These are phyloP conservation scores for Candida saitoana DNA, from an alignment of 805 yeast species.

Conservation along the genomic window DNA sequence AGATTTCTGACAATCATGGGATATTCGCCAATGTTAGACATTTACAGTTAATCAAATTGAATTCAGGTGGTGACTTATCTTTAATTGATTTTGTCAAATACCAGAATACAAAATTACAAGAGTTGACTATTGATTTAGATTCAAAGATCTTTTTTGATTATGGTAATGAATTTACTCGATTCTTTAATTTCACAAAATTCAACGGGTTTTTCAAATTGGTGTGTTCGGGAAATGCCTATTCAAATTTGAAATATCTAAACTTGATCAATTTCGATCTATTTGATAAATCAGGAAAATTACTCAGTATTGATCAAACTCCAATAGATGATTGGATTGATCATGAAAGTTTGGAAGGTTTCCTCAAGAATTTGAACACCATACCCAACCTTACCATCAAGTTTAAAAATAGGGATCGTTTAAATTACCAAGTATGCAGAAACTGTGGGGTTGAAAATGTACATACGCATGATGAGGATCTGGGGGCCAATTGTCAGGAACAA, in stretches of 20 bases:
- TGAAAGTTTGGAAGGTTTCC: constrained; percentile 2
- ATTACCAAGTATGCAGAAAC: constrained; percentile 1
- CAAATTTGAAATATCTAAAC: constrained; percentile 20
- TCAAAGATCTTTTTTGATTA: constrained; percentile 41
- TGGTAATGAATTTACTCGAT: constrained; percentile 10
- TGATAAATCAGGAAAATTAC: constrained; percentile 13
- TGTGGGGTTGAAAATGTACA: constrained; percentile 1
- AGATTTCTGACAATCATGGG: constrained; percentile 13
- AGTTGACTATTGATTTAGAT: constrained; percentile 44
- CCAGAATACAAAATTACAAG: constrained; percentile 29
- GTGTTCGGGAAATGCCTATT: constrained; percentile 34
- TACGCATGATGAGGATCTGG: neutral
- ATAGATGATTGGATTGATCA: constrained; percentile 15
- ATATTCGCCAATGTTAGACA: constrained; percentile 39
- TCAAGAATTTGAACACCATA: constrained; percentile 5
- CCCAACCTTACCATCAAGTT: constrained; percentile 4
- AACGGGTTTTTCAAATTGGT: constrained; percentile 26
- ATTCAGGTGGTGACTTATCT: constrained; percentile 45
- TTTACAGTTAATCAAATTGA: constrained; percentile 36
- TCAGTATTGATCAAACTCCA: constrained; percentile 13
- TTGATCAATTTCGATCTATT: constrained; percentile 31
- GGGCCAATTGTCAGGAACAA: neutral
- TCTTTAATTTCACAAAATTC: constrained; percentile 30
- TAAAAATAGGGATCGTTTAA: neutral
- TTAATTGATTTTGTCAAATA: constrained; percentile 43